A percentile compares a stretch with the other conserved stretches of the same genome.
phyloP scores from a whole-genome alignment of 148 eudicot genomes.

The Fagopyrum tataricum region DNA sequence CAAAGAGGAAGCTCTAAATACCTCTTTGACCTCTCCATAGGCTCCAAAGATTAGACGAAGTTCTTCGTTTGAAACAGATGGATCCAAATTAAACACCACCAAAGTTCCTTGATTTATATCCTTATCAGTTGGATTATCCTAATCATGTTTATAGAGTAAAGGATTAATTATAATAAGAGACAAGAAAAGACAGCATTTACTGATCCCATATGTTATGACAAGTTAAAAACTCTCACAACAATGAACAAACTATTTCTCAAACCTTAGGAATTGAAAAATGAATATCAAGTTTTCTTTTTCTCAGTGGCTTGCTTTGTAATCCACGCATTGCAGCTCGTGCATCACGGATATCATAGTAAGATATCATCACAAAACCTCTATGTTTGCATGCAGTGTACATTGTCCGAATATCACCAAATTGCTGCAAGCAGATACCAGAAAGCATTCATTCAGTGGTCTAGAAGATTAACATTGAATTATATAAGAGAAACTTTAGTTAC shows the following conservation, averaged over 20 bases:
- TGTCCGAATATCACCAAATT: slow-evolving; percentile 91
- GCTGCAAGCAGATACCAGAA: slow-evolving; percentile 35
- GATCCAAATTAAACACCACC: slow-evolving; percentile 86
- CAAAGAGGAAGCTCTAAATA: slow-evolving; percentile 15
- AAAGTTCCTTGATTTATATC: slow-evolving; percentile 92
- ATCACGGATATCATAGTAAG: slow-evolving; percentile 91
- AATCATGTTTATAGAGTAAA: neutral
- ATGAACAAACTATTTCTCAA: slow-evolving; percentile 6
- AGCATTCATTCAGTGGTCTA: neutral
- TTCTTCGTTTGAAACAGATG: slow-evolving; percentile 85
- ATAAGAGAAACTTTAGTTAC: neutral
- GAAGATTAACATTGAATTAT: neutral
- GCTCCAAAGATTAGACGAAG: slow-evolving; percentile 77
- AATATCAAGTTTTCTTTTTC: slow-evolving; percentile 86
- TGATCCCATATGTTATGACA: neutral
- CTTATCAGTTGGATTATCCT: slow-evolving; percentile 95
- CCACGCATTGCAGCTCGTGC: slow-evolving; percentile 86
- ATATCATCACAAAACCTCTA: slow-evolving; percentile 97
- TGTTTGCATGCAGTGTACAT: slow-evolving; percentile 89
- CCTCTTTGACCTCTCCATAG: slow-evolving; percentile 98
- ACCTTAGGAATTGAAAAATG: slow-evolving; percentile 99
- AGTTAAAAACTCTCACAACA: neutral
- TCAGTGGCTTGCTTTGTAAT: slow-evolving; percentile 71
- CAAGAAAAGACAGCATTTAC: neutral
- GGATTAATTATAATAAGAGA: neutral